Percentiles rank a stretch among this genome's conserved stretches.
These are phyloP conservation scores for Phoma sp. DNA, from an alignment of 2,329 filamentous ascomycete genomes.

Conservation along the genomic window DNA sequence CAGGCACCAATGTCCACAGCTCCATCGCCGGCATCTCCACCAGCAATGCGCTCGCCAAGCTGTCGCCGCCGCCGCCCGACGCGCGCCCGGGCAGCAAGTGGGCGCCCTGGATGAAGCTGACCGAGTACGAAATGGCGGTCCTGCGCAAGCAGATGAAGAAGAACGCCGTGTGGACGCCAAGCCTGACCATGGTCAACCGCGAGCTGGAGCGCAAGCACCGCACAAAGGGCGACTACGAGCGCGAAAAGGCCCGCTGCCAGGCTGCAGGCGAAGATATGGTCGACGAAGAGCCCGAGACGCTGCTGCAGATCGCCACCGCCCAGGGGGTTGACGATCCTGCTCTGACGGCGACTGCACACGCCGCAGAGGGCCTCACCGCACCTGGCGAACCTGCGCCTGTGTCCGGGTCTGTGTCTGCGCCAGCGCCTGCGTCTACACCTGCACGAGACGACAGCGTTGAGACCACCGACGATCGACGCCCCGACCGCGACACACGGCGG, in stretches of 20 bases:
- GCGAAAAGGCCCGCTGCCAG: constrained; percentile 63
- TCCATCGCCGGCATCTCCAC: constrained; percentile 64
- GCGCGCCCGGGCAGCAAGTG: constrained; percentile 66
- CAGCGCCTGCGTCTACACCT: constrained; percentile 6
- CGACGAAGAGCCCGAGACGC: constrained; percentile 56
- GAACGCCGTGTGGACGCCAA: constrained; percentile 84
- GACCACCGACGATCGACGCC: constrained; percentile 77
- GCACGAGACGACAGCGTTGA: constrained; percentile 66
- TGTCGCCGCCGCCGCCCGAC: constrained; percentile 66
- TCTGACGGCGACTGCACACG: constrained; percentile 20
- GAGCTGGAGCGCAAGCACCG: constrained; percentile 76
- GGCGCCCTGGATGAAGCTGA: constrained; percentile 68
- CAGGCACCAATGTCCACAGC: constrained; percentile 62
- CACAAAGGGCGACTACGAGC: constrained; percentile 53
- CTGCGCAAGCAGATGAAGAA: constrained; percentile 90
- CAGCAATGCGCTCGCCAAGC: constrained; percentile 64
- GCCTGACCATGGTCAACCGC: constrained; percentile 82
- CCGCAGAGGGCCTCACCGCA: constrained; percentile 14
- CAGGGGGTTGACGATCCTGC: constrained; percentile 25
- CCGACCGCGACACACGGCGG: constrained; percentile 68
- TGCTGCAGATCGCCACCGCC: constrained; percentile 30
- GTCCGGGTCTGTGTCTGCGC: no score
- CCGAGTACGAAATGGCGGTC: constrained; percentile 72
- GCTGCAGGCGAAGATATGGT: constrained; percentile 71
- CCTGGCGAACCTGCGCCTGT: constrained; percentile 17